Evolutionary conservation across 768 basidiomycete genomes (phyloP), one percentile per base, ranked within the genome.

Genomic region (Mycena metata): DNA sequence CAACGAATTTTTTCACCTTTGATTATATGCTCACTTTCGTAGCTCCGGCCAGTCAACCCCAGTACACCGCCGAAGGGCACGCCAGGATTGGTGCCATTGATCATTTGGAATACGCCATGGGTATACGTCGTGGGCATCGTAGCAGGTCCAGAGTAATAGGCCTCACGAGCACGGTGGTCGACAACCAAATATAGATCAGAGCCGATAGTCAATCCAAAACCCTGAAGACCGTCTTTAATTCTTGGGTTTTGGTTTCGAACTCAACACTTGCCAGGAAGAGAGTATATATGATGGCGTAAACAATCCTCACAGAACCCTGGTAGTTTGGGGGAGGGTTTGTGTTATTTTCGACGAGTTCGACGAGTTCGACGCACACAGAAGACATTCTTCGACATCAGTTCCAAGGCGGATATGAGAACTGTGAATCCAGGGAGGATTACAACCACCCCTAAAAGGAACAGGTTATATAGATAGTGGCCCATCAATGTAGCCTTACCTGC

Each of bases 391-490:
- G 93, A 94, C 76, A 92, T 93, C 65, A 95, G 80, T 77, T 95
- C 94, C 17, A 95, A 82, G 9, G 94, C 90, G 64, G 91, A 90
- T 60, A 90, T 91, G 16, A 72, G 70, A 49, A 72, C 70, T 19
- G 92, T 92, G 74, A 94, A 96, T 33, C 94, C 95, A 11, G 95
- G 95, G 16, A 96, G 87, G 69, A 97, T 95, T 52, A 94, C 85
- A n/a, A 96, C 93, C 11, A 96, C 92, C 3, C 70, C 70, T 72
- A 55, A 46, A 10, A 35, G 36, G 24, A 56, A 36, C 30, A 23
- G 43, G 35, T n/a, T 6, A 17, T 17, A 41, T n/a, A 7, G 2
- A 9, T 5, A 10, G 1, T n/a, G 8, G 35, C 13, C 12, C 2
- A 54, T 30, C 9, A 43, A 41, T 30, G n/a, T 36, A 4, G 16